These are phyloP conservation scores for Lolium multiflorum DNA, from an alignment of 176 grass and related monocot species.

Conservation along the genomic window DNA sequence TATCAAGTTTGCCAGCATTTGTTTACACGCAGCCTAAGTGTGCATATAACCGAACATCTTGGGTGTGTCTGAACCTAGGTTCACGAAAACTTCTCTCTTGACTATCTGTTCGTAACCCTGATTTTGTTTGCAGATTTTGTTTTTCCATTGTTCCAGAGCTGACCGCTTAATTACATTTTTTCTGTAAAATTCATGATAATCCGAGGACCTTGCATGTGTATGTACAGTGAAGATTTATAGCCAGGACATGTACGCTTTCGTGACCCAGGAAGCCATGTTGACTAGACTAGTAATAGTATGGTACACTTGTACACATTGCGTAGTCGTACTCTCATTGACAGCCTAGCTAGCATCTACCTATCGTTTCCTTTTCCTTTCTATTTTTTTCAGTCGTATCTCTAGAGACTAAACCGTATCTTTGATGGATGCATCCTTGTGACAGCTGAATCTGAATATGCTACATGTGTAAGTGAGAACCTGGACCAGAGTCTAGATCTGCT, in stretches of 20 bases:
- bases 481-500: neutral
- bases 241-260: slow-evolving; percentile 12
- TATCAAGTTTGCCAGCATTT: neutral
- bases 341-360: slow-evolving; percentile 5
- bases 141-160: neutral
- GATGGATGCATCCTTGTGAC: slow-evolving; percentile 19
- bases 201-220: neutral
- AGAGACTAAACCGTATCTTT: slow-evolving; percentile 1
- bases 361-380: neutral
- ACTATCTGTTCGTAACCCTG: no score
- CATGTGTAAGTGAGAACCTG: neutral
- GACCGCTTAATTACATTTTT: neutral
- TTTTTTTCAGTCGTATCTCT: neutral
- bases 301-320: neutral
- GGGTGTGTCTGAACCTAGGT: neutral
- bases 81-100: neutral
- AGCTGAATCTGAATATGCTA: neutral
- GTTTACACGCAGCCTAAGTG: neutral
- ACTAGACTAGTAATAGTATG: neutral
- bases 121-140: no score
- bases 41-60: neutral
- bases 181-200: neutral
- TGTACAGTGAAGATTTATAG: neutral
- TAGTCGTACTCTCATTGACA: neutral
- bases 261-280: neutral